Evolutionary conservation across 2,329 filamentous ascomycete species (phyloP).

Genomic region (Zopfia rhizophila): DNA sequence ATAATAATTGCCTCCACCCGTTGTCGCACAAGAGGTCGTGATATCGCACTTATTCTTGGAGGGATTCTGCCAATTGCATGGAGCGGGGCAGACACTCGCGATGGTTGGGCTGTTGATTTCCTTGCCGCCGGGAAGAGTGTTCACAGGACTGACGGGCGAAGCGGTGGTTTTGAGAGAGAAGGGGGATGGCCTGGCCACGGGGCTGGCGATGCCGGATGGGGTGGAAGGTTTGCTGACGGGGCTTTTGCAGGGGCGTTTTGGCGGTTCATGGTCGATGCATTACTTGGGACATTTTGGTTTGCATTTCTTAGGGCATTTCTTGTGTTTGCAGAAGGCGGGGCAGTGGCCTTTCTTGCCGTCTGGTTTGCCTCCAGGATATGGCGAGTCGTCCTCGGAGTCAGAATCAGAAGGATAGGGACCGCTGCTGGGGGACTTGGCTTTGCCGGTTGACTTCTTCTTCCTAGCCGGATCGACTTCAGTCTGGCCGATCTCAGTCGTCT

Average conservation of each 20-base stretch:
- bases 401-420: no score
- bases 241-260: not conserved
- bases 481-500: conserved; percentile 17
- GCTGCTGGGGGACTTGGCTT: no score
- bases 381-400: no score
- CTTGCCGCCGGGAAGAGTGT: not conserved
- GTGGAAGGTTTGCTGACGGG: not conserved
- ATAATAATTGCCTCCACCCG: conserved; percentile 37
- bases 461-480: conserved; percentile 17
- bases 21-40: conserved; percentile 33
- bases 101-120: conserved; percentile 18
- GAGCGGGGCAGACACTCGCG: conserved; percentile 31
- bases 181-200: no score
- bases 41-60: conserved; percentile 37
- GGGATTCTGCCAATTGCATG: conserved; percentile 38
- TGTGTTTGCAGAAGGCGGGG: no score
- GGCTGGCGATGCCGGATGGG: not conserved
- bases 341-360: no score
- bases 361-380: no score
- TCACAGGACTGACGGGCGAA: conserved; percentile 13
- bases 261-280: conserved; percentile 5
- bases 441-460: conserved; percentile 12
- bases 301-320: conserved; percentile 12
- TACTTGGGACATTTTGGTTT: conserved; percentile 19
- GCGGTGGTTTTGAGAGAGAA: no score